These are phyloP conservation scores for Xylaria sp. DNA, from an alignment of 2,329 filamentous ascomycete genomes.

Conservation along the genomic window DNA sequence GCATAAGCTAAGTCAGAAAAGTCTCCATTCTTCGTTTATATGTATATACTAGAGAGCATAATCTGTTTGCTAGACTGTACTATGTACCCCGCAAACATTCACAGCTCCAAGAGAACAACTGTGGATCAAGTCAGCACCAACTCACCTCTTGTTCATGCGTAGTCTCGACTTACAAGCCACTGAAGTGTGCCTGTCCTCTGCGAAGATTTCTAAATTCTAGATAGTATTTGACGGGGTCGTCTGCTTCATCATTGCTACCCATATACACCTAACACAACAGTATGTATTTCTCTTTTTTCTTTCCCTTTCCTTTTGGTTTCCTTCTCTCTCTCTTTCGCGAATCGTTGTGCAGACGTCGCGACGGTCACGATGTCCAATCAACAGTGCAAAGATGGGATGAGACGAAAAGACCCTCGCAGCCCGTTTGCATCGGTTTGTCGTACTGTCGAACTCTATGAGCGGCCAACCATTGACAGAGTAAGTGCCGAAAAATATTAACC, in stretches of 20 bases:
- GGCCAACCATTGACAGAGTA: conserved; percentile 15
- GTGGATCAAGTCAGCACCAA: neutral
- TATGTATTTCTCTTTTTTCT: neutral
- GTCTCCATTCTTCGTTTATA: conserved; percentile 1
- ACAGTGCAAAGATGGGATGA: conserved; percentile 23
- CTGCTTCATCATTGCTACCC: neutral
- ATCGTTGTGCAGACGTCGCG: conserved; percentile 26
- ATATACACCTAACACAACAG: neutral
- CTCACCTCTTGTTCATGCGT: neutral
- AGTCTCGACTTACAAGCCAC: neutral
- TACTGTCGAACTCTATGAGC: conserved; percentile 21
- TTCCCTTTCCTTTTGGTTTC: too few relatives aligned
- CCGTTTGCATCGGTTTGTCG: conserved; percentile 33
- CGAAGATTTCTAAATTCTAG: neutral
- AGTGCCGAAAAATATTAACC: conserved; percentile 21
- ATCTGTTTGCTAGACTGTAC: conserved; percentile 21
- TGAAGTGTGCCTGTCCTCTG: neutral
- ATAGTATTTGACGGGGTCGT: neutral
- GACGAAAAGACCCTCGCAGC: conserved; percentile 16
- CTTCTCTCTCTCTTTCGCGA: conserved; percentile 3
- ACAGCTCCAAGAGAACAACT: neutral
- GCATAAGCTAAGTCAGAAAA: neutral
- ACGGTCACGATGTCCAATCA: conserved; percentile 27
- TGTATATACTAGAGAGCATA: neutral
- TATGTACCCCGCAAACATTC: conserved; percentile 21